Evolutionary conservation across 139 green algal genomes (phyloP).

Genomic region (Pleodorina starrii): DNA sequence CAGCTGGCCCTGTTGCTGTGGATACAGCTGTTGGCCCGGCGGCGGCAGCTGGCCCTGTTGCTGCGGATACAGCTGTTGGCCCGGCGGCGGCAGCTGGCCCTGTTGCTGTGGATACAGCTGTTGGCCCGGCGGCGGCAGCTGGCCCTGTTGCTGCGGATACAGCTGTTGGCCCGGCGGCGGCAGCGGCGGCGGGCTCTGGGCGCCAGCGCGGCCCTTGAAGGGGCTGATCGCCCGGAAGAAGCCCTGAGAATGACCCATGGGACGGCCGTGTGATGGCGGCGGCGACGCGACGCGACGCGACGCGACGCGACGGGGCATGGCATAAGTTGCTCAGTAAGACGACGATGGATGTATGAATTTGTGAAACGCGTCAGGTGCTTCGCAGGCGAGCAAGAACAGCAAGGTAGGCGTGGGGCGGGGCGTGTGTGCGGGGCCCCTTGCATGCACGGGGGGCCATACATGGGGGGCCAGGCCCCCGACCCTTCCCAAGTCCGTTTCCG

Average conservation of each 20-base stretch:
- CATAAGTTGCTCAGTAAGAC: no score
- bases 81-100: not conserved
- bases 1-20: not conserved
- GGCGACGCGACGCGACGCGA: no score
- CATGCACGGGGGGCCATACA: no score
- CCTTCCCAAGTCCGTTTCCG: no score
- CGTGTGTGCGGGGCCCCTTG: no score
- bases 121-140: not conserved
- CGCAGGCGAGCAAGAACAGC: no score
- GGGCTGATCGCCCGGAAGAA: slow-evolving; percentile 27
- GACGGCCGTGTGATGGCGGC: no score
- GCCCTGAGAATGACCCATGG: not conserved
- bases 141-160: not conserved
- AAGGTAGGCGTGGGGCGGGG: no score
- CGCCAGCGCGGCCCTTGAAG: not conserved
- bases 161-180: not conserved
- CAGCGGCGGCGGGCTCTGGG: not conserved
- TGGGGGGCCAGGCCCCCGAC: no score
- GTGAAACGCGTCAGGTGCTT: no score
- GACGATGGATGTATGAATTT: no score
- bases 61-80: not conserved
- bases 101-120: not conserved
- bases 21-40: not conserved
- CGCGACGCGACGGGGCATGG: no score
- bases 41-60: not conserved